Evolutionary conservation across 1,139 yeast species (phyloP).

Genomic region (Nadsonia commutata): DNA sequence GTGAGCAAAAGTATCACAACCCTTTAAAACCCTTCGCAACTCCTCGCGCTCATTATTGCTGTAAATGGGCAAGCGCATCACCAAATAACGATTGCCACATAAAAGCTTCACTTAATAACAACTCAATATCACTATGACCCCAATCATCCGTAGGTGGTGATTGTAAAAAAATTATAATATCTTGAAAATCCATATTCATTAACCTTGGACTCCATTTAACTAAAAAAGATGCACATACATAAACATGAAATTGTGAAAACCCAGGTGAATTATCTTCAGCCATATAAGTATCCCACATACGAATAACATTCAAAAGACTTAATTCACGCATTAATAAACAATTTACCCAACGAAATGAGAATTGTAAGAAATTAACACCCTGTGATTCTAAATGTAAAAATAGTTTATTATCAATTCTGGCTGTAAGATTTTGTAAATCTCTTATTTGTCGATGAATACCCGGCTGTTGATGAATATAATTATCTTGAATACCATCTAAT

Average conservation of each 20-base stretch:
- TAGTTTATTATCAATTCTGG: conserved; percentile 62
- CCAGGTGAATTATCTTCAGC: conserved; percentile 82
- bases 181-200: conserved; percentile 86
- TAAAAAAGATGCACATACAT: conserved; percentile 95
- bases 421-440: conserved; percentile 61
- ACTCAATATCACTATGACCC: conserved; percentile 82
- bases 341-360: conserved; percentile 97
- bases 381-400: conserved; percentile 64
- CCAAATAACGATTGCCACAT: conserved; percentile 91
- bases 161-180: conserved; percentile 77
- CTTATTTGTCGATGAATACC: conserved; percentile 87
- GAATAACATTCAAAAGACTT: conserved; percentile 55
- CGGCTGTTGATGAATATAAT: conserved; percentile 95
- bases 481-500: conserved; percentile 88
- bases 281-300: conserved; percentile 98
- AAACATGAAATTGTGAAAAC: conserved; percentile 83
- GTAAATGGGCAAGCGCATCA: conserved; percentile 46
- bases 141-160: conserved; percentile 78
- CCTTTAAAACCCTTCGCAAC: too few relatives aligned
- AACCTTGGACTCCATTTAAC: conserved; percentile 71
- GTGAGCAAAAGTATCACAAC: too few relatives aligned
- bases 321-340: conserved; percentile 91
- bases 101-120: conserved; percentile 86
- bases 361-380: conserved; percentile 83
- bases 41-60: too few relatives aligned